Evolutionary conservation across 2,329 filamentous ascomycete genomes (phyloP).

Genomic region (Cladosporium sp.): DNA sequence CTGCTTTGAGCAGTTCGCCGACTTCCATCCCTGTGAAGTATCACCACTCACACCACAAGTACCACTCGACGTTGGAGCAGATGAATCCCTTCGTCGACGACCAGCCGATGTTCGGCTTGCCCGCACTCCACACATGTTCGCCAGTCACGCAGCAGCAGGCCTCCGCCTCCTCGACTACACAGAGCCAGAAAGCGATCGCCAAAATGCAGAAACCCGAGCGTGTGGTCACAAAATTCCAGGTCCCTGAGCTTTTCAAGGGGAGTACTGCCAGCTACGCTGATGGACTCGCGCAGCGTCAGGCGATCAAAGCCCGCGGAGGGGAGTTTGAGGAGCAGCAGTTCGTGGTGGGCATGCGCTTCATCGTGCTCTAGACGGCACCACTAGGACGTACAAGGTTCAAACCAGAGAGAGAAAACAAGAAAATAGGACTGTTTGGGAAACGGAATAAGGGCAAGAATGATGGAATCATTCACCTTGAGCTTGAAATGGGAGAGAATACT

Average conservation of each 20-base stretch:
- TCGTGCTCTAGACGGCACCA: constrained; percentile 34
- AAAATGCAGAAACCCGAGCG: constrained; percentile 16
- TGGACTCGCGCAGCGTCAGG: constrained; percentile 39
- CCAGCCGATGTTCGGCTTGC: not conserved
- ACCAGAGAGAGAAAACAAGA: no score
- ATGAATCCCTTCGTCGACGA: not conserved
- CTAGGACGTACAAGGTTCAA: not conserved
- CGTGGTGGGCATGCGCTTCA: constrained; percentile 45
- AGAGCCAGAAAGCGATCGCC: constrained; percentile 17
- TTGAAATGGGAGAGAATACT: no score
- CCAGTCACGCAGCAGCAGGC: not conserved
- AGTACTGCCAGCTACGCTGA: constrained; percentile 29
- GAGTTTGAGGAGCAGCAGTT: constrained; percentile 44
- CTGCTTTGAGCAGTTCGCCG: not conserved
- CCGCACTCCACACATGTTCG: not conserved
- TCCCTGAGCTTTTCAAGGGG: constrained; percentile 26
- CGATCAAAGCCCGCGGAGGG: constrained; percentile 41
- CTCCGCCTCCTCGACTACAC: constrained; percentile 11
- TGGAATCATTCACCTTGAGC: no score
- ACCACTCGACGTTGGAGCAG: not conserved
- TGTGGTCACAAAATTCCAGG: constrained; percentile 24
- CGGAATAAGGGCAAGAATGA: no score
- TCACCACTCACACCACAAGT: not conserved
- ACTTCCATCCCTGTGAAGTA: not conserved
- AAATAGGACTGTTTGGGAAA: no score